Base-by-base conservation (phyloP, 2,329 filamentous ascomycete species). In the Penicillium nordicum region DNA sequence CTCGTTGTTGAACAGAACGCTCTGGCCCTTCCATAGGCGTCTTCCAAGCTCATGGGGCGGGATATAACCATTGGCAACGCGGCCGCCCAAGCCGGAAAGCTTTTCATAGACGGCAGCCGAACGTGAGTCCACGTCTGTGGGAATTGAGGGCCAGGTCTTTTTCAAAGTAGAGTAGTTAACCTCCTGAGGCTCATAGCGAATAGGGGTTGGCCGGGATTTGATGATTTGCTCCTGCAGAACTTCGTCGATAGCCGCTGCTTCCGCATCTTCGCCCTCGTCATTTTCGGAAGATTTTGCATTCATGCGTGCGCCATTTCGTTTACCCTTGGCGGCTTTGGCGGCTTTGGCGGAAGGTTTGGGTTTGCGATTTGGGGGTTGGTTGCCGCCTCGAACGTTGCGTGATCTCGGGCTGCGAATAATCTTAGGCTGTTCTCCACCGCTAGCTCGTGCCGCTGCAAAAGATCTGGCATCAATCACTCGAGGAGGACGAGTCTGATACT, bases 101-200 rank as follows among this genome's bases (percentile, higher is more conserved):
- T 74, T 74, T 47, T 74, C 71, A 27, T 69, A 52, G 25, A 76
- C 62, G 10, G 67, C 66, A 29, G 67, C 68, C 6, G 65, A 64
- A 34, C 63, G 66, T 2, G 66, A 67, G 6, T 65, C 64, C 8
- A 58, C 47, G 36, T 68, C 67, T 2, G 70, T 71, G 1, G 74
- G 73, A 9, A 77, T 55, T 29, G 73, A 67, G 21, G 74, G 74
- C 74, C 74, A 76, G 11, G 73, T 76, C 29, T 73, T 65, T 48
- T 63, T 67, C 52, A 76, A 46, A 36, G 64, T 68, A 16, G 69
- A 65, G 30, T 69, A 61, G 34, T 66, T 63, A 55, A 73, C 70
- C 5, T 67, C 59, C 21, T 67, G 59, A 14, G 74, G 74, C 41
- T 67, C 64, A 52, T 76, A 76, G 18, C 68, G 71, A 49, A 69